Conservation (phyloP, 352 stramenopile genomes). For the Phytophthora meadii region DNA sequence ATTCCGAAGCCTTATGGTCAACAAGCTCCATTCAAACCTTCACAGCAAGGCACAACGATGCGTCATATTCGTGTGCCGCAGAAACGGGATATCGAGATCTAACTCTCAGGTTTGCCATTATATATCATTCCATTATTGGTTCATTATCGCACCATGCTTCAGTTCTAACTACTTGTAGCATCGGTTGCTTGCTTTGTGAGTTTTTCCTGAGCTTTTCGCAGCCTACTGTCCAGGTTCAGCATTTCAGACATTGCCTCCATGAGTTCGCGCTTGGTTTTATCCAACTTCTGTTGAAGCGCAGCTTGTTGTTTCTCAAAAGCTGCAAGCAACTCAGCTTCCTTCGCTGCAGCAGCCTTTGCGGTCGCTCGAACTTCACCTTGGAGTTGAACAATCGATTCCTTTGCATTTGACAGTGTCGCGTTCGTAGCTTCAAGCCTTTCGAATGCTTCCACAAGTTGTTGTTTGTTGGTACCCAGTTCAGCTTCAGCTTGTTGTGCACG, state of each 20-base stretch:
- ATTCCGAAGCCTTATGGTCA: constrained; percentile 94
- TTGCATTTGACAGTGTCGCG: constrained; percentile 36
- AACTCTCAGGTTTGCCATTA: constrained; percentile 16
- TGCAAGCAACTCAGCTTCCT: constrained; percentile 53
- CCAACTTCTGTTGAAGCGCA: constrained; percentile 61
- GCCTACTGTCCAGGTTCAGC: constrained; percentile 63
- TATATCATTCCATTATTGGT: constrained; percentile 10
- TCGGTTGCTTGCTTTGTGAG: constrained; percentile 48
- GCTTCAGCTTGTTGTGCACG: constrained; percentile 47
- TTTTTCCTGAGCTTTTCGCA: constrained; percentile 79
- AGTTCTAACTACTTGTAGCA: constrained; percentile 5
- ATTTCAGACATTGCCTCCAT: constrained; percentile 75
- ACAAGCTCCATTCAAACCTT: constrained; percentile 93
- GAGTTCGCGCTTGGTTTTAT: constrained; percentile 82
- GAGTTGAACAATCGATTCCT: constrained; percentile 41
- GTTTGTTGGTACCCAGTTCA: constrained; percentile 42
- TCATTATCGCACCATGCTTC: neutral
- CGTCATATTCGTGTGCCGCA: constrained; percentile 91
- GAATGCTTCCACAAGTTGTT: constrained; percentile 60
- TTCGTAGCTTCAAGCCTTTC: constrained; percentile 51
- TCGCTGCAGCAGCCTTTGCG: constrained; percentile 25
- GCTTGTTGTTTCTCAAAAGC: constrained; percentile 54
- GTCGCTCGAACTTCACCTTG: constrained; percentile 27
- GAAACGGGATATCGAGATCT: constrained; percentile 93
- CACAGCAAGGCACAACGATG: constrained; percentile 89